Percentiles rank a stretch among this genome's conserved stretches.
Conservation (phyloP, 352 stramenopile species). For the Globisporangium nodosum region DNA sequence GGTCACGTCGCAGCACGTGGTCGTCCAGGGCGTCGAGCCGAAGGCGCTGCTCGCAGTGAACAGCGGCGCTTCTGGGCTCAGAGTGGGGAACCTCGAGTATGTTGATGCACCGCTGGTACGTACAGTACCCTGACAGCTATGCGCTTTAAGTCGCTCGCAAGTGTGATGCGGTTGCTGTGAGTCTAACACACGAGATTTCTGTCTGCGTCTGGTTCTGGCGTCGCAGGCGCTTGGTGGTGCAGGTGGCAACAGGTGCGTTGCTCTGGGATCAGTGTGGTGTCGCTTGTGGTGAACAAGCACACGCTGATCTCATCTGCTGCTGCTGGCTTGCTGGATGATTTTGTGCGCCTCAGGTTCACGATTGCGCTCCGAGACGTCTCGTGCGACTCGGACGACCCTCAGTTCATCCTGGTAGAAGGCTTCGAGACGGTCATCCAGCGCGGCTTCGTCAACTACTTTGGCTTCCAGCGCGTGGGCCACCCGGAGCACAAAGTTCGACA, state of each 20-base stretch:
- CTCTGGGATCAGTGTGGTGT: background rate
- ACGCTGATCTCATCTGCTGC: background rate
- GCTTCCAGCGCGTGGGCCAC: constrained; percentile 66
- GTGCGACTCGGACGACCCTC: constrained; percentile 9
- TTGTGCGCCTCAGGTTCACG: constrained; percentile 27
- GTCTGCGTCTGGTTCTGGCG: background rate
- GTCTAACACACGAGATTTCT: background rate
- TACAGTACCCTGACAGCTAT: background rate
- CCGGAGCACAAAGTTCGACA: constrained; percentile 36
- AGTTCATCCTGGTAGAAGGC: constrained; percentile 14
- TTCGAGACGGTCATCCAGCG: constrained; percentile 25
- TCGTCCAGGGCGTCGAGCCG: constrained; percentile 37
- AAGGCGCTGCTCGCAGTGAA: constrained; percentile 40
- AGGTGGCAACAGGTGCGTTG: constrained; percentile 40
- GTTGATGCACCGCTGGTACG: constrained; percentile 40
- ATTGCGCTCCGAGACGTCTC: constrained; percentile 42
- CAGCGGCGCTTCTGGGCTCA: constrained; percentile 14
- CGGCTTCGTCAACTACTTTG: constrained; percentile 82
- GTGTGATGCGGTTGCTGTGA: background rate
- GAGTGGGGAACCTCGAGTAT: constrained; percentile 51
- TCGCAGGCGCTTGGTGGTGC: constrained; percentile 38
- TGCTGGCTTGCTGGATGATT: background rate
- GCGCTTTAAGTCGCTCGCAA: background rate
- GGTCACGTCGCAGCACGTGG: constrained; percentile 63
- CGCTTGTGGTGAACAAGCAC: too few species aligned